Percentiles rank a stretch among this genome's conserved stretches.
phyloP scores from a whole-genome alignment of 2,329 filamentous ascomycete genomes.

The Fusarium sarcochroum region DNA sequence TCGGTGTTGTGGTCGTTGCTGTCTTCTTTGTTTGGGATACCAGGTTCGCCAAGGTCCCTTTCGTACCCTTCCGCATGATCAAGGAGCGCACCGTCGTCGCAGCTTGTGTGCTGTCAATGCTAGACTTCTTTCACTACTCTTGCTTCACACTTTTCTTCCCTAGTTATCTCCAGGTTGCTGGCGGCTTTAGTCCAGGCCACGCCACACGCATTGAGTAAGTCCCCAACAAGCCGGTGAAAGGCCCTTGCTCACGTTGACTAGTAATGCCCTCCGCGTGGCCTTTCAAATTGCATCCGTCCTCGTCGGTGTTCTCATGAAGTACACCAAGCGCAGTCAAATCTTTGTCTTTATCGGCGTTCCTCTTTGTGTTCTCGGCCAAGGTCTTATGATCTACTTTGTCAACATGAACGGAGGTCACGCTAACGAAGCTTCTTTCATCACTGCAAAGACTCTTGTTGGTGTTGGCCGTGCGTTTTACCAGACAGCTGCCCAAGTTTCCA shows the following conservation, averaged over 20 bases:
- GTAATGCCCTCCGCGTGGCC: conserved; percentile 52
- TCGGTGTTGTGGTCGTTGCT: conserved; percentile 47
- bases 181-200: conserved; percentile 53
- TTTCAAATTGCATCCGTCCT: conserved; percentile 56
- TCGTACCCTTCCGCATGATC: conserved; percentile 57
- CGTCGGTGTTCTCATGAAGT: conserved; percentile 55
- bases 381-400: conserved; percentile 50
- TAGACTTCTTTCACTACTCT: conserved; percentile 57
- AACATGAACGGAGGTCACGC: conserved; percentile 46
- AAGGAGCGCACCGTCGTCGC: conserved; percentile 57
- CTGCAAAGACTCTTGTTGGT: conserved; percentile 53
- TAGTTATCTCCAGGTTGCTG: conserved; percentile 58
- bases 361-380: conserved; percentile 54
- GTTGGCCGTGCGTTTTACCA: conserved; percentile 54
- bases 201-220: conserved; percentile 55
- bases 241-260: background rate
- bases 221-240: fast-evolving
- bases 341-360: conserved; percentile 50
- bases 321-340: conserved; percentile 53
- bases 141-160: conserved; percentile 58
- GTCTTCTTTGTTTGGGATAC: conserved; percentile 55
- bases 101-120: conserved; percentile 54
- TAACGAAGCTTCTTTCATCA: conserved; percentile 54
- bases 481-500: conserved; percentile 44
- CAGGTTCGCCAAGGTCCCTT: conserved; percentile 54